Conservation (phyloP, 305 asterid genomes). For the Fraxinus ornus region DNA sequence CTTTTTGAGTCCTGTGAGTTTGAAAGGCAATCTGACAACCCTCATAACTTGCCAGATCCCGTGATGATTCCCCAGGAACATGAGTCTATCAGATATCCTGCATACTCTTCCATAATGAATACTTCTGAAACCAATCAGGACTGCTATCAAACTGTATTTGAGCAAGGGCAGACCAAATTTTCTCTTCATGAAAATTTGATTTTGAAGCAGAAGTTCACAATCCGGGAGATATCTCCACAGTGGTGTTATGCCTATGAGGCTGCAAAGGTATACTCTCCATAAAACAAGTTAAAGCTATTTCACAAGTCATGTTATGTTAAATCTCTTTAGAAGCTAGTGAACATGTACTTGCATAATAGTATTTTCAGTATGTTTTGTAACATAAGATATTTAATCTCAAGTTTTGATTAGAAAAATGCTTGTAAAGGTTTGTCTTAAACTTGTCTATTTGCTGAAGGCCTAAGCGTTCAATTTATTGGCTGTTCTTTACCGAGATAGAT, state of each 20-base stretch:
- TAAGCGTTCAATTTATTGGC: background rate
- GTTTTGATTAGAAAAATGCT: background rate
- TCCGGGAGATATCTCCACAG: conserved; percentile 83
- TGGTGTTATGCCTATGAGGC: conserved; percentile 89
- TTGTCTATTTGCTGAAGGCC: background rate
- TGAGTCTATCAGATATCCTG: conserved; percentile 36
- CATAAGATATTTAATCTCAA: background rate
- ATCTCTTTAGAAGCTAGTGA: background rate
- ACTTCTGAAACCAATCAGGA: conserved; percentile 41
- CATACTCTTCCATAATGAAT: conserved; percentile 38
- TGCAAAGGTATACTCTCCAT: conserved; percentile 59
- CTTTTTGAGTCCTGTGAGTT: conserved; percentile 12
- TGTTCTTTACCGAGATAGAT: background rate
- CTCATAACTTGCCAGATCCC: conserved; percentile 45
- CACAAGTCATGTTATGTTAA: background rate
- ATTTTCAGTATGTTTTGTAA: background rate
- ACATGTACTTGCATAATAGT: background rate
- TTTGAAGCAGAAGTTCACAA: conserved; percentile 77
- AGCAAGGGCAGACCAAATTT: conserved; percentile 48
- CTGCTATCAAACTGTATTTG: conserved; percentile 44
- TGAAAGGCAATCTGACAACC: conserved; percentile 26
- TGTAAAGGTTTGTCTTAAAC: background rate
- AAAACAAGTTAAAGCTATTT: conserved; percentile 19
- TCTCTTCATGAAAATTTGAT: conserved; percentile 52
- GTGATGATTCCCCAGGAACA: conserved; percentile 38